Evolutionary conservation across 2,329 filamentous ascomycete species (phyloP).

Genomic region (Cadophora sp.): DNA sequence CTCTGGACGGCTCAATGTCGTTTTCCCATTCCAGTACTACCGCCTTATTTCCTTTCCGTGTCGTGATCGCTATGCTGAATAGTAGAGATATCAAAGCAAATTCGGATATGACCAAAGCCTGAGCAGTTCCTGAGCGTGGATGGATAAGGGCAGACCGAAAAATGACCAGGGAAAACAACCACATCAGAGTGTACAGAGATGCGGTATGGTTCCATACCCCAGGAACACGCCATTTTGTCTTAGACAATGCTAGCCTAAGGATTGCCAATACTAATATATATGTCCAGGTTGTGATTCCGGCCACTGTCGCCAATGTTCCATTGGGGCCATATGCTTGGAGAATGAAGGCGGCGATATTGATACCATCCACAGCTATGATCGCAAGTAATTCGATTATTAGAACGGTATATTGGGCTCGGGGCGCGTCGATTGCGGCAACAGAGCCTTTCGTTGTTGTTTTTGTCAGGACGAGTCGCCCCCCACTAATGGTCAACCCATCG

Average conservation of each 20-base stretch:
- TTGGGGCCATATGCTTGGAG: constrained; percentile 64
- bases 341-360: constrained; percentile 71
- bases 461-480: constrained; percentile 62
- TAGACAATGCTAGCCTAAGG: constrained; percentile 72
- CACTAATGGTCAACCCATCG: constrained; percentile 61
- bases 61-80: constrained; percentile 77
- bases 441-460: constrained; percentile 69
- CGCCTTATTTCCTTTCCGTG: constrained; percentile 89
- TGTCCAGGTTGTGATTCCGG: constrained; percentile 76
- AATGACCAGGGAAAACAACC: constrained; percentile 76
- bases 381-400: constrained; percentile 78
- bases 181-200: constrained; percentile 80
- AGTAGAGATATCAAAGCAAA: constrained; percentile 79
- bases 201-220: constrained; percentile 93
- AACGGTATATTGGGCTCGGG: constrained; percentile 73
- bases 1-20: constrained; percentile 83
- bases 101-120: constrained; percentile 72
- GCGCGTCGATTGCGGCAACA: constrained; percentile 76
- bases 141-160: constrained; percentile 89
- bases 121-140: constrained; percentile 66
- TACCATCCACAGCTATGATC: constrained; percentile 71
- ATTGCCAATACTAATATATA: constrained; percentile 80
- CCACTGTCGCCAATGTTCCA: constrained; percentile 65
- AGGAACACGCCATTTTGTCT: constrained; percentile 70
- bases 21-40: constrained; percentile 90